Evolutionary conservation across 1,139 yeast genomes (phyloP), one percentile per base, ranked within the genome.

Genomic region (Kodamaea anthophila): DNA sequence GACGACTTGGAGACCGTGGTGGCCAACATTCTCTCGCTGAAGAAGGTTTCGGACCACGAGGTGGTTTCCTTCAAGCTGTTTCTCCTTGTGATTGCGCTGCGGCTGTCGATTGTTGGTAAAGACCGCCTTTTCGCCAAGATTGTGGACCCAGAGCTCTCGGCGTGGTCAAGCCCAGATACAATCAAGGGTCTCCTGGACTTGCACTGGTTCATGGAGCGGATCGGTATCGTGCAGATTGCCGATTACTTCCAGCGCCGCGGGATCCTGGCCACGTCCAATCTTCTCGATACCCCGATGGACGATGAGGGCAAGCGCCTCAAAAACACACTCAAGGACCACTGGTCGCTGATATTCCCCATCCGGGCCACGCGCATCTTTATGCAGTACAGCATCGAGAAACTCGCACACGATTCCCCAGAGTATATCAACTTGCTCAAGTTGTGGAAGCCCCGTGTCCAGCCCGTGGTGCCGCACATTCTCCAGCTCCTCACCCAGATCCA

Each of bases 191-290:
- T 91, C 22, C 66, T 79, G 53, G 94, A 91, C 47, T 65, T 93
- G 30, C 95, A 86, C 41, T 88, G 97, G 96, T 93, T 93, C 46
- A 88, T 91, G 96, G 97, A 88, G 55, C 72, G 97, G 45, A 71
- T 93, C 34, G 98, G 98, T 3, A 85, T 93, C 31, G 97, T 87
- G 3, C 78, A 78, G 51, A 91, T 93, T 47, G 95, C 96, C 0
- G 82, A 83, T 34, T 93, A 93, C 49, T 88, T 93, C 56, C 79
- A 80, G 41, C 71, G 75, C 10, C 68, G 97, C 42, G 86, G 85
- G 5, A 91, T 88, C 16, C 71, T 84, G 1, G 86, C 88, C 2
- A 59, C 67, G 15, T 81, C 95, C 1, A 77, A 88, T 51, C 58
- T 93, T 33, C 55, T 88, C 31, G 73, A 76, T 30, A 82, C 93